Evolutionary conservation across 495 filamentous ascomycete species (phyloP), one percentile per base, ranked within the genome.

Genomic region (Xylaria venustula): DNA sequence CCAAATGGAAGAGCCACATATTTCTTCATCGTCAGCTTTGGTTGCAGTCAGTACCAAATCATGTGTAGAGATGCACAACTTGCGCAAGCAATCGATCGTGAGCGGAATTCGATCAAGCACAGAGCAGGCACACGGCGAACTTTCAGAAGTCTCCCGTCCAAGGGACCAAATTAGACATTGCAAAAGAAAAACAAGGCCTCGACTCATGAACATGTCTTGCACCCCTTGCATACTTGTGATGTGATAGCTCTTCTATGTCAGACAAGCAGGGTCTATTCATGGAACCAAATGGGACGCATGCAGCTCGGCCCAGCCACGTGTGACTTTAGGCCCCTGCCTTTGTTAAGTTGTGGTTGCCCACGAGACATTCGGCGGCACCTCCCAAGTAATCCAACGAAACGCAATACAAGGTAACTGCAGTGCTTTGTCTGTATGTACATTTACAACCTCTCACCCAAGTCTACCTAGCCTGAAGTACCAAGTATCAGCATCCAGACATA

Each of bases 121-220:
- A 60, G 56, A 59, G 20, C 20, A 40, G 25, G 46, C 23, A 12
- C 53, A 55, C 37, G 23, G 40, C 53, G 4, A 55, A 15, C 37
- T 41, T 51, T 26, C 46, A 30, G 19, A 40, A 52, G 36, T 52
- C 57, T 44, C 47, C 48, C 26, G 12, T 45, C 51, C 22, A 15
- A 40, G 59, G 32, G 34, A 56, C 30, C 30, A 54, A 56, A 11
- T 36, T 56, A 54, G 59, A 56, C n/a, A 56, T 56, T 41, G 11
- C 37, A 37, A 34, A n/a, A 28, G 7, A 44, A 47, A 45, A 32
- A 59, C 41, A 22, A 52, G 48, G 47, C 37, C 26, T 22, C 48
- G 45, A 52, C 41, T 34, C 57, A 60, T 37, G 57, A 44, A 40
- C 28, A 44, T 32, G 37, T 48, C 42, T 22, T 32, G 47, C 11